A percentile compares a stretch with the other conserved stretches of the same genome.
Conservation (phyloP, 2,329 filamentous ascomycete species). For the Metarhizium humberi region DNA sequence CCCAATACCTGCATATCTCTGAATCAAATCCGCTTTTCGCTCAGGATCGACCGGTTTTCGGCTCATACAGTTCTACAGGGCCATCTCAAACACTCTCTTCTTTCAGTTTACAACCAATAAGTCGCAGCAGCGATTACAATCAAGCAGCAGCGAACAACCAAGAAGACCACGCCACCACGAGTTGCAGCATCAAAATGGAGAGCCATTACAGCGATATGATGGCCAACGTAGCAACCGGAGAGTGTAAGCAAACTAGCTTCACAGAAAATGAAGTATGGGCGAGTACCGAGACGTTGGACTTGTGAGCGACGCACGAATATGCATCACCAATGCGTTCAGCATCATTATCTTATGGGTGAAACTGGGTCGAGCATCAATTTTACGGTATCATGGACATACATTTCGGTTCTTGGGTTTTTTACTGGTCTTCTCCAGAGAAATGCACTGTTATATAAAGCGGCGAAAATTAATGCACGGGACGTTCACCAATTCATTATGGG, state of each 20-base stretch:
- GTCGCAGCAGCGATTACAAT: constrained; percentile 11
- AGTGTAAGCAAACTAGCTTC: constrained; percentile 15
- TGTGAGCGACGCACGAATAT: constrained; percentile 1
- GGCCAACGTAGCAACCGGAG: constrained; percentile 10
- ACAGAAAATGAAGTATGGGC: constrained; percentile 7
- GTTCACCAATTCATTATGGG: not conserved
- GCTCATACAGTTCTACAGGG: constrained; percentile 15
- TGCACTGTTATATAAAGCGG: not conserved
- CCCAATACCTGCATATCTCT: constrained; percentile 18
- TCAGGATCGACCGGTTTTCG: constrained; percentile 21
- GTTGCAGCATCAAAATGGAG: constrained; percentile 16
- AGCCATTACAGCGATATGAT: constrained; percentile 15
- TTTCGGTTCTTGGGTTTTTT: not conserved
- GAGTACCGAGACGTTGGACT: constrained; percentile 3
- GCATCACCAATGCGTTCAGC: not conserved
- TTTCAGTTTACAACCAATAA: constrained; percentile 21
- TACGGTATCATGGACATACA: not conserved
- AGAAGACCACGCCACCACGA: constrained; percentile 4
- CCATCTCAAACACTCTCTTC: constrained; percentile 14
- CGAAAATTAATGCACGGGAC: not conserved
- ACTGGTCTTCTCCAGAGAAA: not conserved
- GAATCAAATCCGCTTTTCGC: constrained; percentile 23
- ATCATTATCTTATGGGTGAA: not conserved
- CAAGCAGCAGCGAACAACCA: constrained; percentile 10
- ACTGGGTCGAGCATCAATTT: not conserved